A percentile compares a stretch with the other conserved stretches of the same genome.
Evolutionary conservation across 2,329 filamentous ascomycete species (phyloP).

Genomic region (Phyllosticta citrichinensis): DNA sequence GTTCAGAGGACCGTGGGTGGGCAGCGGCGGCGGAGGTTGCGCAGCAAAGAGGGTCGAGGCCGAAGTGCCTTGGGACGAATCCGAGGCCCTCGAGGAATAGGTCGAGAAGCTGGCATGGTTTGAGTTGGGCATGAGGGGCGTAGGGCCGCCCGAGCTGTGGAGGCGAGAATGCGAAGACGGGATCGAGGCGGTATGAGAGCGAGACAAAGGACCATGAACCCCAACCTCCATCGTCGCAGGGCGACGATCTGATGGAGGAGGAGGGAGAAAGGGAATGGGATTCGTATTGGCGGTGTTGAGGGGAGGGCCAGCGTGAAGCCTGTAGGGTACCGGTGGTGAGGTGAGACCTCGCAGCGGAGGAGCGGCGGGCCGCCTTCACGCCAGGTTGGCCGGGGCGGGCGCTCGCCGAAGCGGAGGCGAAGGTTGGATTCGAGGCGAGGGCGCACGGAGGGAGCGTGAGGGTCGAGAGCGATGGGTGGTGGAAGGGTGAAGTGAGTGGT

Average conservation of each 20-base stretch:
- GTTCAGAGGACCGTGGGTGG: conserved; percentile 28
- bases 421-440: background rate
- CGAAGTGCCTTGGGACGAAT: conserved; percentile 37
- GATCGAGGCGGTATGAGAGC: conserved; percentile 17
- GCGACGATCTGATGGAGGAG: conserved; percentile 1
- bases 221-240: conserved; percentile 24
- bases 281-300: background rate
- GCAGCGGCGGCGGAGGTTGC: conserved; percentile 21
- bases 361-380: conserved; percentile 9
- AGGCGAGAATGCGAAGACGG: conserved; percentile 12
- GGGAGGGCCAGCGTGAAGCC: too few relatives aligned
- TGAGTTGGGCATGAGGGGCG: conserved; percentile 29
- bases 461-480: background rate
- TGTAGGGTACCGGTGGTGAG: conserved; percentile 1
- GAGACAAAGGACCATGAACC: conserved; percentile 20
- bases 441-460: conserved; percentile 4
- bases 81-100: conserved; percentile 39
- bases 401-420: conserved; percentile 2
- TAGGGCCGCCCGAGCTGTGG: conserved; percentile 19
- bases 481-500: background rate
- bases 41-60: conserved; percentile 35
- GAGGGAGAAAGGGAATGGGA: conserved; percentile 4
- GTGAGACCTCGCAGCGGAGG: conserved; percentile 11
- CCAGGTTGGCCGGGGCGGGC: conserved; percentile 6
- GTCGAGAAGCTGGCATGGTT: conserved; percentile 38